Percentiles rank a stretch among this genome's conserved stretches.
Conservation (phyloP, 1,284 basidiomycete species). For the Apiotrichum mycotoxinovorans region DNA sequence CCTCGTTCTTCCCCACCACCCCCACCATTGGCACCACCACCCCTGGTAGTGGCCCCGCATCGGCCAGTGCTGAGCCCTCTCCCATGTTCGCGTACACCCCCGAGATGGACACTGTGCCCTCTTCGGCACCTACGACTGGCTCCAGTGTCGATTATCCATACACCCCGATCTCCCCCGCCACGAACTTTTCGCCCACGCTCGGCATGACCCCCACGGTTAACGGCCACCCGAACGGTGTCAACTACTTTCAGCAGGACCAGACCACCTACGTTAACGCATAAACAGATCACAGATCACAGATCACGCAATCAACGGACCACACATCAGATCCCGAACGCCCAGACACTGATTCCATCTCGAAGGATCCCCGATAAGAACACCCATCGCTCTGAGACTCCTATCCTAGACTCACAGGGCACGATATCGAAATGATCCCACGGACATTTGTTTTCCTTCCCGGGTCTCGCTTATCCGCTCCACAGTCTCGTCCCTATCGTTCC, state of each 20-base stretch:
- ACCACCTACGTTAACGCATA: neutral
- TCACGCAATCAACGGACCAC: neutral
- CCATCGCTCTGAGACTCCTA: neutral
- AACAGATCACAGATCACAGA: neutral
- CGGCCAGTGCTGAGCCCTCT: conserved; percentile 1
- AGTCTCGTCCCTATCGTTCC: neutral
- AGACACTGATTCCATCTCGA: neutral
- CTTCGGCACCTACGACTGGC: conserved; percentile 1
- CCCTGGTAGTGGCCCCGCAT: neutral
- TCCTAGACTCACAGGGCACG: neutral
- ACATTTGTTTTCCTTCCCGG: neutral
- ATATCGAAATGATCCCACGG: neutral
- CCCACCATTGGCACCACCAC: conserved; percentile 1
- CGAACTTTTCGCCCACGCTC: conserved; percentile 13
- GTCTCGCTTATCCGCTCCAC: neutral
- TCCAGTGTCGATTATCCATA: conserved; percentile 16
- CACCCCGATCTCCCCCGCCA: conserved; percentile 20
- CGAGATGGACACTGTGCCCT: conserved; percentile 3
- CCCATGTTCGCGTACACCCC: conserved; percentile 13
- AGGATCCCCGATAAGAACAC: neutral
- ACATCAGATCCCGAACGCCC: neutral
- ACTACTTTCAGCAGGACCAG: conserved; percentile 4
- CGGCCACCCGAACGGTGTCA: neutral
- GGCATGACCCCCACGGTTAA: conserved; percentile 8
- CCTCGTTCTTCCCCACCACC: neutral